These are phyloP conservation scores for Cladophialophora immunda DNA, from an alignment of 2,329 filamentous ascomycete species.

Conservation along the genomic window DNA sequence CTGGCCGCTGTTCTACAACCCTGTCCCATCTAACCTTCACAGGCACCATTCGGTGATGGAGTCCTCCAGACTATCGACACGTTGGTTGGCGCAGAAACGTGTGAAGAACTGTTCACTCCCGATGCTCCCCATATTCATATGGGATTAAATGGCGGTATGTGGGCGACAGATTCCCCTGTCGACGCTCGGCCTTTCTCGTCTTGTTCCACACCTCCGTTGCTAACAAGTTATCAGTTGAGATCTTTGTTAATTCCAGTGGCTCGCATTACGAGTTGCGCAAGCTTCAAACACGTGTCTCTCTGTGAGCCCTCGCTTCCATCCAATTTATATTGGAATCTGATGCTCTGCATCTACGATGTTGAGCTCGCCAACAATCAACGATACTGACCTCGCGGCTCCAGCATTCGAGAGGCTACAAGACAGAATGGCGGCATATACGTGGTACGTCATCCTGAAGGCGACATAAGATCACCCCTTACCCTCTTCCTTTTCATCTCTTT, in stretches of 20 bases:
- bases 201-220: neutral
- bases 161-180: neutral
- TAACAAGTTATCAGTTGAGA: neutral
- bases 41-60: neutral
- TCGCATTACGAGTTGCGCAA: neutral
- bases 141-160: constrained; percentile 1
- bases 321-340: neutral
- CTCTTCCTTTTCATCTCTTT: neutral
- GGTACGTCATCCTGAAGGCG: neutral
- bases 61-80: constrained; percentile 3
- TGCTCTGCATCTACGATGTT: neutral
- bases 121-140: neutral
- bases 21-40: neutral
- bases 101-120: neutral
- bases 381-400: neutral
- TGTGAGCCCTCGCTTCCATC: neutral
- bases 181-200: neutral
- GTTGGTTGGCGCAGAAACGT: neutral
- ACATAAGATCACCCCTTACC: neutral
- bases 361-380: neutral
- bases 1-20: neutral
- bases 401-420: constrained; percentile 1
- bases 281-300: neutral
- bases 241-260: constrained; percentile 3
- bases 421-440: constrained; percentile 1